Conservation (phyloP, 495 filamentous ascomycete species). For the Penicillium salamii region DNA sequence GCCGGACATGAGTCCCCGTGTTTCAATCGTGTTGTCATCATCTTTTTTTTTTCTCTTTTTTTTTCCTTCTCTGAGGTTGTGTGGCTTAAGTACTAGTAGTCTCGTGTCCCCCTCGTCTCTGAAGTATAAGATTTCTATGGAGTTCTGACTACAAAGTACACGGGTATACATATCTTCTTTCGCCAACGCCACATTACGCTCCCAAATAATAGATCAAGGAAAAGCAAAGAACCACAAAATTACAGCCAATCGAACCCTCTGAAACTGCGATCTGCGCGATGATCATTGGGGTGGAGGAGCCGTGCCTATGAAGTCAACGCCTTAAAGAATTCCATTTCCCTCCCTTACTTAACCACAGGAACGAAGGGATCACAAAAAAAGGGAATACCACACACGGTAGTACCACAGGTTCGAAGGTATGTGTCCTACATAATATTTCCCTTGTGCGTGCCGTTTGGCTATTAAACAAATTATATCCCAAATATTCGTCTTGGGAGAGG, state of each 20-base stretch:
- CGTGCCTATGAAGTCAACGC: conserved; percentile 29
- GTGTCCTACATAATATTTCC: conserved; percentile 5
- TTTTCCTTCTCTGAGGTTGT: no score
- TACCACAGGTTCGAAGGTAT: conserved; percentile 5
- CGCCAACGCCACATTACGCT: conserved; percentile 4
- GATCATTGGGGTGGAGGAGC: conserved; percentile 23
- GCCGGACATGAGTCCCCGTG: conserved; percentile 17
- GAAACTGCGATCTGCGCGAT: conserved; percentile 22
- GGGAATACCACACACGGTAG: conserved; percentile 8
- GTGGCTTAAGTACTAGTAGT: background rate
- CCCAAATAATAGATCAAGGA: background rate
- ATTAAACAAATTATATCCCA: no score
- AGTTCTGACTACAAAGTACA: no score
- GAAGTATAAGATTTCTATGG: no score
- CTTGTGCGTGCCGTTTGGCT: background rate
- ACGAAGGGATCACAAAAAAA: conserved; percentile 22
- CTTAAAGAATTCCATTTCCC: conserved; percentile 22
- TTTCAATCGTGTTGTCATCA: conserved; percentile 31
- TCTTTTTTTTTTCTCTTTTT: no score
- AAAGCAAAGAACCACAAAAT: conserved; percentile 11
- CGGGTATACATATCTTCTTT: no score
- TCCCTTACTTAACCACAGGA: conserved; percentile 16
- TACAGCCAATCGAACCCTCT: conserved; percentile 16
- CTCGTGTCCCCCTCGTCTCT: conserved; percentile 4
- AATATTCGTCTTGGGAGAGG: no score